Conservation (phyloP, 176 grass and related monocot species). For the Miscanthus lutarioriparius region DNA sequence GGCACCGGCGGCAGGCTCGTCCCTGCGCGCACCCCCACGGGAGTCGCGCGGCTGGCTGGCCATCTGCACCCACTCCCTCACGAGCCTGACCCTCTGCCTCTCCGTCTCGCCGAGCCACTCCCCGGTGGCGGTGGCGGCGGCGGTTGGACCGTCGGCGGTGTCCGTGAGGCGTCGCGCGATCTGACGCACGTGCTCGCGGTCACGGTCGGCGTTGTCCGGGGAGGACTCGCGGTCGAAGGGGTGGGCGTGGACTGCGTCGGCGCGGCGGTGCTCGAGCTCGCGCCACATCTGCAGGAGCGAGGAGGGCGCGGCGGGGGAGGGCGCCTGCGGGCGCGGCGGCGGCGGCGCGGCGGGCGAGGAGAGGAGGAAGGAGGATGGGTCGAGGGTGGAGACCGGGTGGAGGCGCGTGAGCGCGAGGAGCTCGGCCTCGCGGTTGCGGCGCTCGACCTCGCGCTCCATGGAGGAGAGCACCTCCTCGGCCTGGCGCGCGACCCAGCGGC, state of each 20-base stretch:
- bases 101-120: slow-evolving; percentile 90
- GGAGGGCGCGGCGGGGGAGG: slow-evolving; percentile 32
- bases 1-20: slow-evolving; percentile 4
- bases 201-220: slow-evolving; percentile 66
- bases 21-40: slow-evolving; percentile 38
- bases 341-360: slow-evolving; percentile 43
- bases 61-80: slow-evolving; percentile 93
- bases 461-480: slow-evolving; percentile 97
- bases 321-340: slow-evolving; percentile 39
- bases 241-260: slow-evolving; percentile 27
- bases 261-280: slow-evolving; percentile 71
- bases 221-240: slow-evolving; percentile 62
- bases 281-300: slow-evolving; percentile 96
- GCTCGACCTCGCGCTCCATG: slow-evolving; percentile 86
- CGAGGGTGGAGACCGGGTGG: slow-evolving; percentile 88
- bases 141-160: slow-evolving; percentile 37
- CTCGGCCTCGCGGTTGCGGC: slow-evolving; percentile 80
- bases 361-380: slow-evolving; percentile 68
- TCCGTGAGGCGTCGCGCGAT: slow-evolving; percentile 61
- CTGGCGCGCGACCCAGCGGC: slow-evolving; percentile 93
- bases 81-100: slow-evolving; percentile 84
- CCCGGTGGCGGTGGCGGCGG: neutral
- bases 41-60: slow-evolving; percentile 68
- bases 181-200: slow-evolving; percentile 62
- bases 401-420: slow-evolving; percentile 82